Percentiles rank a stretch among this genome's conserved stretches.
phyloP scores from a whole-genome alignment of 805 yeast species.

The Brettanomyces naardenensis region DNA sequence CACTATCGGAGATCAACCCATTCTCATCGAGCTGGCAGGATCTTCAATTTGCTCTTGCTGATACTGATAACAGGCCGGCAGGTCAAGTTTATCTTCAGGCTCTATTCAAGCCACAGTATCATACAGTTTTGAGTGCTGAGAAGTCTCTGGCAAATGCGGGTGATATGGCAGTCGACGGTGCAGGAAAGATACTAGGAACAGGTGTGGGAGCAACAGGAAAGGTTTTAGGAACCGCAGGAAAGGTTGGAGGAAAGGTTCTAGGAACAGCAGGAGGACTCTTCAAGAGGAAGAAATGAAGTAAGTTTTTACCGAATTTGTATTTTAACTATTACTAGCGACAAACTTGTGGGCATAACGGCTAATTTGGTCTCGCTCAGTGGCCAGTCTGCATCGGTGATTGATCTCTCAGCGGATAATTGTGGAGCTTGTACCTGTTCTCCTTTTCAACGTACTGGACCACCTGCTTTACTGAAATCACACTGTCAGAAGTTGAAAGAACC shows the following conservation, averaged over 20 bases:
- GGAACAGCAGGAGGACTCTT: slow-evolving; percentile 4
- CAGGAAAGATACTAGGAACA: slow-evolving; percentile 35
- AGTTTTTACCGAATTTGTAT: no score
- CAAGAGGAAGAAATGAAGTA: slow-evolving; percentile 2
- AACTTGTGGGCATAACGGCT: no score
- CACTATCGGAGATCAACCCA: slow-evolving; percentile 56
- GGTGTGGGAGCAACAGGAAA: slow-evolving; percentile 40
- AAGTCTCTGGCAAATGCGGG: slow-evolving; percentile 31
- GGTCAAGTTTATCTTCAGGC: slow-evolving; percentile 59
- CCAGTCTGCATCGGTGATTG: no score
- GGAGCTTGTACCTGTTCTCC: not conserved
- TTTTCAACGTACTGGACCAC: slow-evolving; percentile 2
- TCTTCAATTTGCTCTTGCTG: slow-evolving; percentile 39
- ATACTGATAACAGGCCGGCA: slow-evolving; percentile 43
- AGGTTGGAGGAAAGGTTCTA: slow-evolving; percentile 3
- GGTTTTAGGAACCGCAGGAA: slow-evolving; percentile 38
- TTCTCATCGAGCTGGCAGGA: slow-evolving; percentile 39
- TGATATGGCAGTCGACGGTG: slow-evolving; percentile 36
- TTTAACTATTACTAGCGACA: no score
- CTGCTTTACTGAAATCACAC: slow-evolving; percentile 8
- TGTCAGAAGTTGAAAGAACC: slow-evolving; percentile 12
- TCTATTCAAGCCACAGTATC: slow-evolving; percentile 64
- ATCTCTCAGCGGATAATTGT: not conserved
- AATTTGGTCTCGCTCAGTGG: no score
- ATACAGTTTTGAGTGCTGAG: slow-evolving; percentile 33